Evolutionary conservation across 257 asterid genomes (phyloP).

Genomic region (Asclepias syriaca): DNA sequence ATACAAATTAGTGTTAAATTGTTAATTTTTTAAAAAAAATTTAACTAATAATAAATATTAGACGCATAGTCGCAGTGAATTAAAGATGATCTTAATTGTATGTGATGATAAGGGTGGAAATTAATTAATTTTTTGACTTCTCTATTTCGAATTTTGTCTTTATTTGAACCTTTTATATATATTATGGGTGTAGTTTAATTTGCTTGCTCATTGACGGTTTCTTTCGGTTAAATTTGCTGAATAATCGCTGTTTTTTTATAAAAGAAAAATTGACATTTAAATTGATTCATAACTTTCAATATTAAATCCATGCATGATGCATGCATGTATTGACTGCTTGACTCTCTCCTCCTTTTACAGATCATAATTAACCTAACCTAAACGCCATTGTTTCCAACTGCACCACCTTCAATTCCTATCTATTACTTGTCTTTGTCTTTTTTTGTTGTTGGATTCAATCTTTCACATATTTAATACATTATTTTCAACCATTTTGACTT

Average conservation of each 20-base stretch:
- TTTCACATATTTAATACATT: neutral
- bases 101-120: too few species aligned
- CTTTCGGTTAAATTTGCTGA: constrained; percentile 37
- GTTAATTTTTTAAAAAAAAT: too few species aligned
- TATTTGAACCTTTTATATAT: too few species aligned
- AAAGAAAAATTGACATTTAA: too few species aligned
- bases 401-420: too few species aligned
- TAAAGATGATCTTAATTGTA: too few species aligned
- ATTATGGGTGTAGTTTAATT: neutral
- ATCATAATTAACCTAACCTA: constrained; percentile 1
- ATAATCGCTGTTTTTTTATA: too few species aligned
- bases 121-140: neutral
- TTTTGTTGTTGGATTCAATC: neutral
- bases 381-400: neutral
- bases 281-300: neutral
- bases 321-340: constrained; percentile 5
- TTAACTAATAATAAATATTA: too few species aligned
- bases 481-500: too few species aligned
- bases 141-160: too few species aligned
- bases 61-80: too few species aligned
- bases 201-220: constrained; percentile 23
- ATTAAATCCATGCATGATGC: constrained; percentile 9
- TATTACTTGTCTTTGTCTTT: neutral
- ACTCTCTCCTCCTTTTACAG: neutral
- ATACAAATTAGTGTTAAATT: too few species aligned